These are phyloP conservation scores for Lasiodiplodia theobromae DNA, from an alignment of 2,329 filamentous ascomycete genomes.

Conservation along the genomic window DNA sequence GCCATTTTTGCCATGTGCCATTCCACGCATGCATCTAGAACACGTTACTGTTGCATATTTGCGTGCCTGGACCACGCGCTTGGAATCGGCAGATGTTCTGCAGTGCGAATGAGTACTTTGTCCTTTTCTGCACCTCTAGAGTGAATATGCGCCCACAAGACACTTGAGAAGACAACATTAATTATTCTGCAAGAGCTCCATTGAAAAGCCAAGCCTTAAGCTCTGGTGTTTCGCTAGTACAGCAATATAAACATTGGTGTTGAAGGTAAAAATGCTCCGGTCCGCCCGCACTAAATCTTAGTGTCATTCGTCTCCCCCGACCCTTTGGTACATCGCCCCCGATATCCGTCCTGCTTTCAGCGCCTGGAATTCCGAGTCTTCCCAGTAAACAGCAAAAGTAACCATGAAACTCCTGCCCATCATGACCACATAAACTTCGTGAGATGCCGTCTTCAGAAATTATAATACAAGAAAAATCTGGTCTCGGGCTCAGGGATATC, in stretches of 20 bases:
- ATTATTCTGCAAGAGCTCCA: not conserved
- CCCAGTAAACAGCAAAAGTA: not conserved
- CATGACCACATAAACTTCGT: slow-evolving; percentile 7
- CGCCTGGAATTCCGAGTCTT: not conserved
- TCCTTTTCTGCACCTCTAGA: no score
- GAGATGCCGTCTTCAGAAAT: not conserved
- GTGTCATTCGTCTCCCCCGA: not conserved
- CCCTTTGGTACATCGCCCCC: not conserved
- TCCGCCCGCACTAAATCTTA: not conserved
- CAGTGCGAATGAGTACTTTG: not conserved
- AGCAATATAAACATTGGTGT: not conserved
- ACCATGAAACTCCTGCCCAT: not conserved
- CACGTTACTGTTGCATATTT: not conserved
- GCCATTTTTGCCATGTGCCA: not conserved
- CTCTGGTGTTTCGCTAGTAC: not conserved
- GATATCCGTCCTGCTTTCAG: not conserved
- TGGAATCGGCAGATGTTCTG: not conserved
- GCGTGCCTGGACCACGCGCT: not conserved
- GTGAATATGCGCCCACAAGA: no score
- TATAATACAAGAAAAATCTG: slow-evolving; percentile 16
- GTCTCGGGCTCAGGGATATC: not conserved
- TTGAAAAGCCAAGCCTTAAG: not conserved
- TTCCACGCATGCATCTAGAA: not conserved
- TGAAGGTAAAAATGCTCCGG: not conserved
- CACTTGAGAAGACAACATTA: not conserved